Base-by-base conservation (phyloP, 345 rosid species). In the Viola odorata region DNA sequence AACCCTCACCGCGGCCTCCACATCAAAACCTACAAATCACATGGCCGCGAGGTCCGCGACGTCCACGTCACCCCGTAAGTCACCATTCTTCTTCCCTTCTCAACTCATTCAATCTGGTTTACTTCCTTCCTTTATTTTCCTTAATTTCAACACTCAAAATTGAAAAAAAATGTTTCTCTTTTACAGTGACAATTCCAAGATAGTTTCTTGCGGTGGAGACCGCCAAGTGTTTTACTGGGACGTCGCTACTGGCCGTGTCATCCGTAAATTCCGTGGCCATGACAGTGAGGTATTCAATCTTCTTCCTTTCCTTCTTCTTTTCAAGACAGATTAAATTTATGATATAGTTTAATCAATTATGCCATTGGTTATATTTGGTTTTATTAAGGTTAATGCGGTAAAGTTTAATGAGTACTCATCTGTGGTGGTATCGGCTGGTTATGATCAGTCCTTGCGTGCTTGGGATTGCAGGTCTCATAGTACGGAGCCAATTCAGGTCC, bases 391-490 rank as follows among this genome's bases (percentile, higher is more conserved):
- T 62, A 94, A 94, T 68, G 92, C 98, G 3, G 95, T 91, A 37
- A 91, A 89, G 77, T 91, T 89, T 65, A 87, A 81, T 59, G 96
- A 90, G 69, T 73, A 89, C 66, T 66, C 95, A 0, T 82, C 96
- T 56, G 96, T 86, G 14, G 88, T 86, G 17, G 95, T 83, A 69
- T 94, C 99, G 16, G 97, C 99, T 3, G 97, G 97, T 55, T 94
- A 87, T 63, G 99, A 94, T 75, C 91, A 78, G 0, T 94, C 97
- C 0, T 45, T 94, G 79, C 96, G 99, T 53, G 85, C 83, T 41
- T 94, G 99, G 97, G 99, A 94, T 70, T 90, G 97, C 67, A 80
- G 97, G 74, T 90, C 99, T 69, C 97, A 90, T 54, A 82, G 91
- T 76, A 79, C 87, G 1, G 97, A 94, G 70, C 99, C 99, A 0